Base-by-base conservation (phyloP, 2,329 filamentous ascomycete genomes). In the Cladosporium austrohemisphaericum region DNA sequence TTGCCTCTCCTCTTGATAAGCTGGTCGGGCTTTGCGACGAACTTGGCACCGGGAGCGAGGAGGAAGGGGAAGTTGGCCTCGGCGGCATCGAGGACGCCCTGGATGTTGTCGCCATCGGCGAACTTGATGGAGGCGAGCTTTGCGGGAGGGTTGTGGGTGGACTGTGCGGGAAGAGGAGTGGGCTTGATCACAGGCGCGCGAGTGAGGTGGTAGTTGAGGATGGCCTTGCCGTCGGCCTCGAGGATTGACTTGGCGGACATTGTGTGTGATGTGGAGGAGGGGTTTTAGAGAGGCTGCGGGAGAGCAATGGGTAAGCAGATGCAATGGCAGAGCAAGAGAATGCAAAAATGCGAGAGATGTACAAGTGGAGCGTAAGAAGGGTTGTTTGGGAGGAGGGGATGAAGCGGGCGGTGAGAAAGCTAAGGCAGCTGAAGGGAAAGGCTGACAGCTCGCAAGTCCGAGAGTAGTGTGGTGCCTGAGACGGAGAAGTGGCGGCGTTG, bases 161-260 rank as follows among this genome's bases (percentile, higher is more conserved):
- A 74, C 57, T 87, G 79, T 60, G 80, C 71, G 62, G 91, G 88
- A 51, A 97, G 89, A 75, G 93, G 90, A 68, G 90, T 92, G 61
- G 92, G 88, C 86, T 96, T 97, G 83, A 98, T 95, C 72, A 95
- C 86, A 60, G 90, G 85, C 63, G 93, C 89, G 71, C 93, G 87
- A 65, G 93, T 97, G 76, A 98, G 90, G 81, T 97, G 93, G 83
- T 97, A 98, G 87, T 96, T 97, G 83, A 98, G 83, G 79, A 98
- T 97, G 82, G 93, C 93, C 87, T 98, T 98, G 83, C 93, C 93
- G 79, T 98, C 93, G 80, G 92, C 92, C 81, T 98, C 93, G 80
- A 87, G 77, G 71, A 98, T 97, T 62, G 92, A 87, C 79, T 98
- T 98, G 74, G 93, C 88, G 71, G 88, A 90, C 89, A 94, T 94